phyloP scores from a whole-genome alignment of 352 stramenopile genomes.

The Pythium angustatum region DNA sequence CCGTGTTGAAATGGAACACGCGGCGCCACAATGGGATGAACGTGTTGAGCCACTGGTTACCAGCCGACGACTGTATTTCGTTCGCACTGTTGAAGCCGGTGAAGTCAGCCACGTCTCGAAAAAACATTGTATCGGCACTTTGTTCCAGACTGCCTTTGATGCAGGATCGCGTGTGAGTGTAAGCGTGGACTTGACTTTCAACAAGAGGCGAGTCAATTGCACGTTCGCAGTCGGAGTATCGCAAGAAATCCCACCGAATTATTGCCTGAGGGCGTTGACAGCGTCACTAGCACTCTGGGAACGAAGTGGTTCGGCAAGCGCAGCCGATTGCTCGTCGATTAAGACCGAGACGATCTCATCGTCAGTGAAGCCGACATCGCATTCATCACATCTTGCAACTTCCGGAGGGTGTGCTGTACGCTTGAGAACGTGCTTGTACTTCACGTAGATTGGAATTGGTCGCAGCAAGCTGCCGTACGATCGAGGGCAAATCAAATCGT shows the following conservation, averaged over 20 bases:
- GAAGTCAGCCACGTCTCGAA: background rate
- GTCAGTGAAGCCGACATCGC: too few relatives aligned
- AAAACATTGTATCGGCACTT: background rate
- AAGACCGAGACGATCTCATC: too few relatives aligned
- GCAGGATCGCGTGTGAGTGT: background rate
- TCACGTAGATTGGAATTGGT: background rate
- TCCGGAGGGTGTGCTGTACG: too few relatives aligned
- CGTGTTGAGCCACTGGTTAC: slow-evolving; percentile 31
- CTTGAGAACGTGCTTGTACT: background rate
- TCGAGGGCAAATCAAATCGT: background rate
- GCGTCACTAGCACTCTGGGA: background rate
- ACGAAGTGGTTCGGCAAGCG: background rate
- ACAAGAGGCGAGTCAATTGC: background rate
- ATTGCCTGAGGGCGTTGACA: background rate
- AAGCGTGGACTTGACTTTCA: background rate
- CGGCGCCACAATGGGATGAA: slow-evolving; percentile 23
- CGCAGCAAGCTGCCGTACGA: background rate
- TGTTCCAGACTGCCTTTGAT: background rate
- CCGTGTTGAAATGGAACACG: slow-evolving; percentile 33
- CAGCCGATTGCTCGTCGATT: background rate
- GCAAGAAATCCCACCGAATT: background rate
- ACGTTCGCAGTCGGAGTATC: background rate
- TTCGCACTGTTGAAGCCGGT: slow-evolving; percentile 12
- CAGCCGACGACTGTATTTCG: slow-evolving; percentile 20
- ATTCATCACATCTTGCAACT: too few relatives aligned